phyloP scores from a whole-genome alignment of 2,329 filamentous ascomycete genomes.

The Aspergillus fischeri region DNA sequence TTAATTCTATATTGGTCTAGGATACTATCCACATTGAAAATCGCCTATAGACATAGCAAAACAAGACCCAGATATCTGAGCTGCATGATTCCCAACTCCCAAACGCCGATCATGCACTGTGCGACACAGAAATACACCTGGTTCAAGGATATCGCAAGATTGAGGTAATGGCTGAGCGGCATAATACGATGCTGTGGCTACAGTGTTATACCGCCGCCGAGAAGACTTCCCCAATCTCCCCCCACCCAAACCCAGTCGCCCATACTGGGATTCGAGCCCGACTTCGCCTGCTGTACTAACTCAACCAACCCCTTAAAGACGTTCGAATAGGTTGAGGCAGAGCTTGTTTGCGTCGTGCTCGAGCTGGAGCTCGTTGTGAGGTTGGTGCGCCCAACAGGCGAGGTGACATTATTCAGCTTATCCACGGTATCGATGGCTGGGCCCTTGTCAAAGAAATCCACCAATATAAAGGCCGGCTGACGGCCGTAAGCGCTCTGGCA shows the following conservation, averaged over 20 bases:
- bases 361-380: constrained; percentile 6
- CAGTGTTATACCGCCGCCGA: constrained; percentile 38
- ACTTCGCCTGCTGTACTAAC: constrained; percentile 34
- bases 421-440: constrained; percentile 68
- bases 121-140: not conserved
- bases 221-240: constrained; percentile 38
- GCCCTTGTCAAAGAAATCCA: constrained; percentile 75
- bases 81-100: constrained; percentile 1
- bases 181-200: constrained; percentile 8
- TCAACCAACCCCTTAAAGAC: constrained; percentile 37
- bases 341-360: constrained; percentile 24
- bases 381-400: constrained; percentile 41
- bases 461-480: constrained; percentile 68
- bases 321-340: constrained; percentile 27
- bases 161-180: not conserved
- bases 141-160: not conserved
- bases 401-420: constrained; percentile 56
- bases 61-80: not conserved
- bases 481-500: constrained; percentile 59
- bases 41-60: not conserved
- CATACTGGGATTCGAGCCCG: constrained; percentile 34
- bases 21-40: not conserved
- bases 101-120: constrained; percentile 3
- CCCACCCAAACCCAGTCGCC: constrained; percentile 44
- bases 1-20: not conserved